These are phyloP conservation scores for Penicillium antarcticum DNA, from an alignment of 495 filamentous ascomycete genomes.

Conservation along the genomic window DNA sequence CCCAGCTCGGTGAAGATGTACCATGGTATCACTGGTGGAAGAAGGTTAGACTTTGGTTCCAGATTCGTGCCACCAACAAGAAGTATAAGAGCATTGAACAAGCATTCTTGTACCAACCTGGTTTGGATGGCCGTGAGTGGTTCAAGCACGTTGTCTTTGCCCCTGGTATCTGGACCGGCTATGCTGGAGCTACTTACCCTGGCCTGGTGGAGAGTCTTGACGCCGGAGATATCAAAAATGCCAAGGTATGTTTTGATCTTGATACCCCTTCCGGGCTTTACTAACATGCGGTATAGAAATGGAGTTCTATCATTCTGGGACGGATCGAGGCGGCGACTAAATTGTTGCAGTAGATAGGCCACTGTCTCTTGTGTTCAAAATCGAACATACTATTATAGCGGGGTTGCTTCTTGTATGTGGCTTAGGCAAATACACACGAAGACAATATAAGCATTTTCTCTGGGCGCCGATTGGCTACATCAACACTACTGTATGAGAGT, in stretches of 20 bases:
- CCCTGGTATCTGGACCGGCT: slow-evolving; percentile 84
- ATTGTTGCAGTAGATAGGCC: slow-evolving; percentile 25
- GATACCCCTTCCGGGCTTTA: background rate
- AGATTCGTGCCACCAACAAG: slow-evolving; percentile 51
- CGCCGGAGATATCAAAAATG: slow-evolving; percentile 44
- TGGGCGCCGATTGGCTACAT: too few species aligned
- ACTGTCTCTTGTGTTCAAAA: background rate
- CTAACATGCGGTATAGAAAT: slow-evolving; percentile 33
- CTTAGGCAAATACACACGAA: too few species aligned
- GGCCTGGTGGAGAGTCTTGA: slow-evolving; percentile 61
- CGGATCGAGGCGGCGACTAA: slow-evolving; percentile 36
- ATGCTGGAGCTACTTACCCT: slow-evolving; percentile 70
- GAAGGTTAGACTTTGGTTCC: slow-evolving; percentile 57
- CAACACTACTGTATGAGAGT: too few species aligned
- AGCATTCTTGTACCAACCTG: slow-evolving; percentile 55
- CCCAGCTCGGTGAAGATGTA: slow-evolving; percentile 46
- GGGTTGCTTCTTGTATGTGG: background rate
- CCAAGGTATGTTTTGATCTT: slow-evolving; percentile 30
- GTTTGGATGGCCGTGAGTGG: slow-evolving; percentile 58
- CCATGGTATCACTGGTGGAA: slow-evolving; percentile 81
- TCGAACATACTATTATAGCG: background rate
- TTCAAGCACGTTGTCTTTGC: slow-evolving; percentile 72
- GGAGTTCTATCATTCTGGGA: slow-evolving; percentile 41
- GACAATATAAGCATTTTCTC: too few species aligned
- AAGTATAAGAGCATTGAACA: slow-evolving; percentile 63